phyloP scores from a whole-genome alignment of 106 monocot genomes.

The Acanthochlamys bracteata region DNA sequence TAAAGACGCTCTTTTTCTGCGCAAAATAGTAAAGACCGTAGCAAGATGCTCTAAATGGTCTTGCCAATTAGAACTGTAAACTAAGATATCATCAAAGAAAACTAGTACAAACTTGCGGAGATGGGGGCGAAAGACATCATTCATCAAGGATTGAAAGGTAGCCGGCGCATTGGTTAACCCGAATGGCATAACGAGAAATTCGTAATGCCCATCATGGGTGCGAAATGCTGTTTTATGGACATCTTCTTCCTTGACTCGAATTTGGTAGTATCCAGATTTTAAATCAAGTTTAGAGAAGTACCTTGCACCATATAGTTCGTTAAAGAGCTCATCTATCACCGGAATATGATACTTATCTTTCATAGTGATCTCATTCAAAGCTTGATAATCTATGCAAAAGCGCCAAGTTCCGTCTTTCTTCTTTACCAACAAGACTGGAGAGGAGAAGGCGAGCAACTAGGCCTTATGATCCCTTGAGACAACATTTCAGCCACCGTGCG shows the following conservation, averaged over 20 bases:
- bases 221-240: background rate
- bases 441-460: background rate
- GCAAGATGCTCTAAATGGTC: background rate
- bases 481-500: background rate
- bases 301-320: background rate
- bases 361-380: background rate
- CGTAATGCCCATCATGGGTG: background rate
- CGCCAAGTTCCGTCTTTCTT: background rate
- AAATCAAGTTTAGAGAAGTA: background rate
- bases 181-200: constrained; percentile 1
- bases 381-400: background rate
- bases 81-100: constrained; percentile 6
- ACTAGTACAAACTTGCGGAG: background rate
- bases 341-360: background rate
- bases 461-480: background rate
- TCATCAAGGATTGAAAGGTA: constrained; percentile 3
- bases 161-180: constrained; percentile 1
- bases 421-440: background rate
- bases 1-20: background rate
- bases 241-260: background rate
- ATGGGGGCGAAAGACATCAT: background rate
- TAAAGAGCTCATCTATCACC: background rate
- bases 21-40: background rate
- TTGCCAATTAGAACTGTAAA: background rate
- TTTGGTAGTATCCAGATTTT: background rate